Conservation (phyloP, 371 early-diverging fungal species). For the Syncephalastrum racemosum region DNA sequence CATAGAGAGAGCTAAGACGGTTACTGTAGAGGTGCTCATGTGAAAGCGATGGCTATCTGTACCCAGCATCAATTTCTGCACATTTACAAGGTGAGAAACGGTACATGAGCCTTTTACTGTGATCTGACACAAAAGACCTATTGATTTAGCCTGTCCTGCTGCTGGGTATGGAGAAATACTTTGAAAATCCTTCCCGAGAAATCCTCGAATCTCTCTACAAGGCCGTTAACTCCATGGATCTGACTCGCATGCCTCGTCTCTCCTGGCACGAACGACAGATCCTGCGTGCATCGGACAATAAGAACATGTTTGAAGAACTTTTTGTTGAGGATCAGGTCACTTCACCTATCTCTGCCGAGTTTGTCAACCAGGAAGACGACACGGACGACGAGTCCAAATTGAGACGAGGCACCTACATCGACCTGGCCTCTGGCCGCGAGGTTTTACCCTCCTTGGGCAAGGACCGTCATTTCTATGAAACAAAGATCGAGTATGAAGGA, state of each 20-base stretch:
- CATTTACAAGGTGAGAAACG: conserved; percentile 79
- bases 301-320: conserved; percentile 84
- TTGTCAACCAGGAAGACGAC: conserved; percentile 15
- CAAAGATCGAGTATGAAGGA: conserved; percentile 77
- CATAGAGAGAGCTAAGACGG: background rate
- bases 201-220: conserved; percentile 79
- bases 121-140: background rate
- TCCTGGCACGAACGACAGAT: conserved; percentile 76
- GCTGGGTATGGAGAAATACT: conserved; percentile 90
- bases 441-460: conserved; percentile 59
- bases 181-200: conserved; percentile 70
- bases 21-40: conserved; percentile 74
- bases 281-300: conserved; percentile 77
- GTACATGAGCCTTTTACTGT: background rate
- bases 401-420: conserved; percentile 53
- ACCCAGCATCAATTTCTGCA: conserved; percentile 87
- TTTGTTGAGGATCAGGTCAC: conserved; percentile 41
- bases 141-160: conserved; percentile 75
- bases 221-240: conserved; percentile 85
- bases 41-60: conserved; percentile 94
- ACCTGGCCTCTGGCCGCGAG: conserved; percentile 52
- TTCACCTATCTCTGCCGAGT: conserved; percentile 16
- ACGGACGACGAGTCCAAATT: conserved; percentile 26
- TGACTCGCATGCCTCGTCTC: conserved; percentile 78
- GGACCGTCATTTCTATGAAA: conserved; percentile 86